phyloP scores from a whole-genome alignment of 2,329 filamentous ascomycete species.

The Fusarium sp. region DNA sequence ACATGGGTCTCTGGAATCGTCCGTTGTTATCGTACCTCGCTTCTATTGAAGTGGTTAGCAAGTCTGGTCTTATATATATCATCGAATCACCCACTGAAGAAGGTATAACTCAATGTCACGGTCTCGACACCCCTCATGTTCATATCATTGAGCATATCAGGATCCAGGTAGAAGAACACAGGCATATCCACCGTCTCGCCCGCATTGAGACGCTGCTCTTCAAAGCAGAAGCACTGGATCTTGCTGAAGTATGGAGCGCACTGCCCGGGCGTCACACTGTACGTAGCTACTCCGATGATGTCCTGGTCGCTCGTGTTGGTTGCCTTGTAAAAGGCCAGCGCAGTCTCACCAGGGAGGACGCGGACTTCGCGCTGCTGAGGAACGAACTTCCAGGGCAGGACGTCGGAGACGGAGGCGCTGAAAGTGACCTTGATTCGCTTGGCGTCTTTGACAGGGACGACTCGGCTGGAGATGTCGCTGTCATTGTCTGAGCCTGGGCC shows the following conservation, averaged over 20 bases:
- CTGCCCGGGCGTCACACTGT: constrained; percentile 95
- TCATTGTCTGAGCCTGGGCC: constrained; percentile 58
- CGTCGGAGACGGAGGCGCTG: constrained; percentile 93
- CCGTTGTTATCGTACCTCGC: constrained; percentile 61
- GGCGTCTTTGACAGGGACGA: constrained; percentile 82
- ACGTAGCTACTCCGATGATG: constrained; percentile 98
- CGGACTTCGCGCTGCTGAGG: constrained; percentile 97
- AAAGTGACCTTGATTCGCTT: constrained; percentile 95
- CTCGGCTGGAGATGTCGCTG: constrained; percentile 76
- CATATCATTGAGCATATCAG: constrained; percentile 90
- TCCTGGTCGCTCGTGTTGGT: constrained; percentile 91
- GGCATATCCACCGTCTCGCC: constrained; percentile 99
- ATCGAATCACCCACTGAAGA: constrained; percentile 82
- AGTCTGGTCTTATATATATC: background rate
- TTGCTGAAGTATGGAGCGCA: constrained; percentile 99
- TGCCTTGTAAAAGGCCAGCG: constrained; percentile 96
- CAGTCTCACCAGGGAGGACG: constrained; percentile 95
- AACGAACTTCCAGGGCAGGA: constrained; percentile 96
- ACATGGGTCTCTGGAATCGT: constrained; percentile 54
- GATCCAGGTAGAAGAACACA: constrained; percentile 99
- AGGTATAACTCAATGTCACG: constrained; percentile 95
- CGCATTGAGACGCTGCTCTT: constrained; percentile 92
- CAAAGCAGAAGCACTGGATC: constrained; percentile 99
- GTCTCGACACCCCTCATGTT: constrained; percentile 96
- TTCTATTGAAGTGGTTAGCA: constrained; percentile 54